Evolutionary conservation across 768 basidiomycete species (phyloP), one percentile per base, ranked within the genome.

Genomic region (Amylocystis lapponica): DNA sequence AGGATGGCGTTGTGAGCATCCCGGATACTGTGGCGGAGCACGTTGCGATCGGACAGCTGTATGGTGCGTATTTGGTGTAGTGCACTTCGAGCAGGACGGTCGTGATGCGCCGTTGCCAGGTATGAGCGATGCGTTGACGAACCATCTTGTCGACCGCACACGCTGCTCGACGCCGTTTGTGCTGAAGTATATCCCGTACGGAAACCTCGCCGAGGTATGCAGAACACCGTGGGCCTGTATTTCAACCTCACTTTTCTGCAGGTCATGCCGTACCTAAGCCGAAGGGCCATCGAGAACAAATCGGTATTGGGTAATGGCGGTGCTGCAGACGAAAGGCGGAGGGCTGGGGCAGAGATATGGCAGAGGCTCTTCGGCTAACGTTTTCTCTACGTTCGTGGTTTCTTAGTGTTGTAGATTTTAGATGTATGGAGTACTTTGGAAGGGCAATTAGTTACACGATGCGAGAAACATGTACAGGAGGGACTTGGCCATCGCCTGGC

Each of bases 251-350:
- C 16, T 25, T 44, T 26, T 39, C 39, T 39, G 11, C 21, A 86
- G 80, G 86, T 91, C 9, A 83, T 96, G 80, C 92, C 94, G 0
- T 97, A 95, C 60, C 75, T 96, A 8, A 75, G 83, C 30, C 75
- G 92, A 25, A 73, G 94, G 13, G 93, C 92, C 1, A 81, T 92
- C 34, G 93, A 96, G 78, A 96, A 97, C 69, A 94, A 91, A 63
- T 83, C 83, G 0, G 73, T 96, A 2, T 75, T 97, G 21, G 86
- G 83, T 13, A 68, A 75, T 16, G 86, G 84, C 1, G 79, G 72
- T 11, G 89, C 90, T 0, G 62, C 64, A 2, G 68, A 69, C 19
- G 88, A 90, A 60, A 67, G 83, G 19, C 61, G 60, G 45, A 59
- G 79, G 23, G 79, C 81, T 2, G 72, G 71, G 34, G 57, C 56